Conservation (phyloP, 805 yeast species). For the Ogataea nakhonphanomensis region DNA sequence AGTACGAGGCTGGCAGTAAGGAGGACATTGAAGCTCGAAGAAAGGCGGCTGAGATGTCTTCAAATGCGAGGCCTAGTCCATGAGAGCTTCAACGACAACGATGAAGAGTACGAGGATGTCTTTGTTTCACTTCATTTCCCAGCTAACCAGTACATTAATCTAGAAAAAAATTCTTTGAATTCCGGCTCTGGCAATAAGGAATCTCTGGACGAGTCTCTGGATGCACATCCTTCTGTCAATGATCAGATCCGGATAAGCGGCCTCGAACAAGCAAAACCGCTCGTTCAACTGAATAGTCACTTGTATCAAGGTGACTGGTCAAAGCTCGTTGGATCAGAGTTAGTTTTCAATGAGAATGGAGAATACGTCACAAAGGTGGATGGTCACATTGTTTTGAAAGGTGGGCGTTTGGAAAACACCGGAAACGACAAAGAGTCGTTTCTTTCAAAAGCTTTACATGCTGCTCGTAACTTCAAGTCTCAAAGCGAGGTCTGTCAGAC, state of each 20-base stretch:
- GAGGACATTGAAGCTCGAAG: slow-evolving; percentile 69
- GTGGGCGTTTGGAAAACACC: slow-evolving; percentile 30
- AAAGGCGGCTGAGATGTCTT: slow-evolving; percentile 20
- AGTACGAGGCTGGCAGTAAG: slow-evolving; percentile 83
- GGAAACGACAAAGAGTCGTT: slow-evolving; percentile 23
- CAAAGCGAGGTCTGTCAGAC: neutral
- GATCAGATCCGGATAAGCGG: slow-evolving; percentile 48
- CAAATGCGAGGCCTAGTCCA: slow-evolving; percentile 27
- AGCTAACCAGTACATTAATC: slow-evolving; percentile 27
- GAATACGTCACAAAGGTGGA: slow-evolving; percentile 31
- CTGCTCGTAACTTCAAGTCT: slow-evolving; percentile 16
- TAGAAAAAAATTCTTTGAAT: slow-evolving; percentile 11
- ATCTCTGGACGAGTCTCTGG: slow-evolving; percentile 10
- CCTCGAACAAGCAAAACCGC: slow-evolving; percentile 50
- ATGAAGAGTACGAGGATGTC: slow-evolving; percentile 42
- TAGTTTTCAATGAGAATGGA: slow-evolving; percentile 36
- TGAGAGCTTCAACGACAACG: slow-evolving; percentile 9
- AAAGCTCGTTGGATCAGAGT: slow-evolving; percentile 71
- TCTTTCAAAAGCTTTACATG: slow-evolving; percentile 22
- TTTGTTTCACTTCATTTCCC: slow-evolving; percentile 55
- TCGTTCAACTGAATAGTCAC: slow-evolving; percentile 54
- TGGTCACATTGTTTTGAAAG: slow-evolving; percentile 28
- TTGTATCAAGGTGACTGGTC: slow-evolving; percentile 77
- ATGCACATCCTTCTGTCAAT: slow-evolving; percentile 3
- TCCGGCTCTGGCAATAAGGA: slow-evolving; percentile 22